Evolutionary conservation across 352 stramenopile species (phyloP), one percentile per base, ranked within the genome.

Genomic region (Phytophthora ramorum): DNA sequence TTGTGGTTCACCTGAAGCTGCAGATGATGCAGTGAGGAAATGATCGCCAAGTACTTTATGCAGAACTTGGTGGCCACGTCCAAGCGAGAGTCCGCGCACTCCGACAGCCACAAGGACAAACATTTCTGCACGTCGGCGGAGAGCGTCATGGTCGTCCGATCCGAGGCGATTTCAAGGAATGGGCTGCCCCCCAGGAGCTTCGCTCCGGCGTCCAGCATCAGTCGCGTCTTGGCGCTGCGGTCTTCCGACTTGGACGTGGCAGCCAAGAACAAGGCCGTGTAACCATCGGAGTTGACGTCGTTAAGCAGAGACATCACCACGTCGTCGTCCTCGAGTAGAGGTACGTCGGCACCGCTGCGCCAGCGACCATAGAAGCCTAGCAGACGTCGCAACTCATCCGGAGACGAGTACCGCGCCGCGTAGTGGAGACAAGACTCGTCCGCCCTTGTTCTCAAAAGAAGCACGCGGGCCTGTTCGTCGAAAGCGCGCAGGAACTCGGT

Each of bases 361-460:
- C 24, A 45, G 13, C 34, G 48, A 2, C 20, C 7, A 19, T 53
- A 64, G 6, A 57, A 73, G n/a, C 30, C 44, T 5, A 63, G 30
- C 4, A 73, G 26, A 35, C 9, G 43, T 2, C 50, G 49, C 28
- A 63, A 35, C 20, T 63, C 52, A 8, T 49, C 47, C 0, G 44
- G 46, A 20, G 46, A 50, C 5, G 51, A 66, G 26, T 58, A 69
- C 40, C 40, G 45, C 13, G 65, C 65, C 4, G 58, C 58, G 52
- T 64, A 73, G 51, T 73, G 65, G 16, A 73, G 47, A 46, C 58
- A 68, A 1, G 52, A 58, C 7, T 73, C 65, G 1, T 19, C 40
- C 2, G 9, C 12, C 4, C 3, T 37, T 41, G 58, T 56, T 7
- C 19, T 17, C n/a, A 65, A 32, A 3, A 8, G 7, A 1, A 68